A percentile compares a stretch with the other conserved stretches of the same genome.
Evolutionary conservation across 768 basidiomycete species (phyloP).

Genomic region (Lentinula detonsa): DNA sequence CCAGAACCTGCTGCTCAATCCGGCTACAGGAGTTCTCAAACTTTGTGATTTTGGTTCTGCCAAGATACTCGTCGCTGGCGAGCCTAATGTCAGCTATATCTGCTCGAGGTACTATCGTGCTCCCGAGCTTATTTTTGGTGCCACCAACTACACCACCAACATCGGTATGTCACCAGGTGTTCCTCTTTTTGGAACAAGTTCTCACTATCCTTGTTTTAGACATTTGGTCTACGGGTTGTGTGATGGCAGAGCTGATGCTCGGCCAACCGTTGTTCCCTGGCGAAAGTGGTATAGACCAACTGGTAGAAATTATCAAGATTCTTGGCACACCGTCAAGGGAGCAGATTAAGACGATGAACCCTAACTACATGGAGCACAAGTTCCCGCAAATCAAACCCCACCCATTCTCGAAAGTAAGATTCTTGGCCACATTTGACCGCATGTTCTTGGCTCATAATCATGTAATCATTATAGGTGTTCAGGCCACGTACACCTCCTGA

Average conservation of each 20-base stretch:
- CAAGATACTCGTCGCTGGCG: conserved; percentile 95
- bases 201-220: conserved; percentile 38
- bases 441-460: conserved; percentile 11
- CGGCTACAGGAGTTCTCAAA: conserved; percentile 93
- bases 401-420: conserved; percentile 87
- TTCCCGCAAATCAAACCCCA: conserved; percentile 99
- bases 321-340: conserved; percentile 97
- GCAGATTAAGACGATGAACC: conserved; percentile 99
- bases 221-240: conserved; percentile 99
- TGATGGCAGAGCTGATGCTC: conserved; percentile 99
- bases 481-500: conserved; percentile 94
- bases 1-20: conserved; percentile 96
- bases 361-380: conserved; percentile 99
- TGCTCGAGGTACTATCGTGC: conserved; percentile 99
- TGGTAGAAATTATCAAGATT: conserved; percentile 99
- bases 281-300: conserved; percentile 97
- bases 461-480: conserved; percentile 68
- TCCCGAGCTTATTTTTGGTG: conserved; percentile 98
- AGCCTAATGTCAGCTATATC: conserved; percentile 99
- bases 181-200: conserved; percentile 4
- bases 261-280: conserved; percentile 99
- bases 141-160: conserved; percentile 99
- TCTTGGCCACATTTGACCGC: background rate
- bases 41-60: conserved; percentile 99
- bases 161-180: conserved; percentile 53